Percentiles rank a stretch among this genome's conserved stretches.
These are phyloP conservation scores for Glaciozyma antarctica DNA, from an alignment of 768 basidiomycete species.

Conservation along the genomic window DNA sequence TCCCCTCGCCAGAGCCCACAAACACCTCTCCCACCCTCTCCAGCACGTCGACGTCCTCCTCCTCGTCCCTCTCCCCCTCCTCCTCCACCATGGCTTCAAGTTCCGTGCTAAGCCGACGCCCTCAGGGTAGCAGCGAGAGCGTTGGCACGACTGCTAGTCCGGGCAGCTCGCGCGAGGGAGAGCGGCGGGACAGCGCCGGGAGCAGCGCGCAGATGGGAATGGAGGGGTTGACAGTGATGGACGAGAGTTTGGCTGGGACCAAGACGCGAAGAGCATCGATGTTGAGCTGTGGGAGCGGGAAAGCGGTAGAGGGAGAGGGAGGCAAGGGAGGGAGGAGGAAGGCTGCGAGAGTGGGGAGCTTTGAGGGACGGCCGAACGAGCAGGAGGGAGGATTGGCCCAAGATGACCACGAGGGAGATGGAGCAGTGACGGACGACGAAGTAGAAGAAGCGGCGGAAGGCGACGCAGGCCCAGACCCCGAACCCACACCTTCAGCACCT, in stretches of 20 bases:
- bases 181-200: not conserved
- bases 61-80: not conserved
- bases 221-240: not conserved
- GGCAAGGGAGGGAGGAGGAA: conserved; percentile 9
- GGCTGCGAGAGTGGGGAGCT: conserved; percentile 9
- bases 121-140: not conserved
- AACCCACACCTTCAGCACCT: not conserved
- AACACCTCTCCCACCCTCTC: no score
- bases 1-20: no score
- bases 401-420: not conserved
- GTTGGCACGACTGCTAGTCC: no score
- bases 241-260: not conserved
- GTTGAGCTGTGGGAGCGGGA: not conserved
- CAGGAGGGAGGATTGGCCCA: not conserved
- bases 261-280: not conserved
- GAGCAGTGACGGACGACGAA: not conserved
- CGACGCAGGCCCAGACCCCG: not conserved
- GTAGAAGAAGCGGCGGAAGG: no score
- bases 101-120: not conserved
- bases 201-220: not conserved
- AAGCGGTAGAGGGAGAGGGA: not conserved
- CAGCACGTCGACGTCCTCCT: not conserved
- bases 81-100: not conserved
- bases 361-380: not conserved
- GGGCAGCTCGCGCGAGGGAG: no score